phyloP scores from a whole-genome alignment of 2,329 filamentous ascomycete species.

The Sporothrix dimorphospora region DNA sequence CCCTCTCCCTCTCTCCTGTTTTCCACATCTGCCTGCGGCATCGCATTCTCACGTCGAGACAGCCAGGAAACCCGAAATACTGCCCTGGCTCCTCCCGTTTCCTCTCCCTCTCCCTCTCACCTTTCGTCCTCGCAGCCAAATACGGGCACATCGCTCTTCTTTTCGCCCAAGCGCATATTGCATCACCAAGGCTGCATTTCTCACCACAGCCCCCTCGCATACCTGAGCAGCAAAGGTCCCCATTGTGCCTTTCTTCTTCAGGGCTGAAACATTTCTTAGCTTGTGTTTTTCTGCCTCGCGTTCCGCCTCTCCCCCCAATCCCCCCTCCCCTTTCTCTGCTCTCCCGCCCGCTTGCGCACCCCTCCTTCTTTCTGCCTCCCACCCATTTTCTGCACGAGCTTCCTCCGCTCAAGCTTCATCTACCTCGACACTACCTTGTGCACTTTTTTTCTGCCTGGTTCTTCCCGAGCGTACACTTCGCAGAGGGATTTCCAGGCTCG shows the following conservation, averaged over 20 bases:
- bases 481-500: neutral
- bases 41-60: conserved; percentile 10
- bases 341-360: conserved; percentile 9
- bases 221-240: neutral
- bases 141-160: neutral
- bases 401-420: conserved; percentile 3
- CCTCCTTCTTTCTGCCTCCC: neutral
- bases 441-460: neutral
- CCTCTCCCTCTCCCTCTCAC: neutral
- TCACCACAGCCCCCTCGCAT: conserved; percentile 7
- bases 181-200: conserved; percentile 19
- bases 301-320: neutral
- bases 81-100: neutral
- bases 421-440: neutral
- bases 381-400: neutral
- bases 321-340: neutral
- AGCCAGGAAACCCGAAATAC: neutral
- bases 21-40: conserved; percentile 10
- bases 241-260: conserved; percentile 22
- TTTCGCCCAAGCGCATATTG: neutral
- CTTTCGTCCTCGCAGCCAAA: neutral
- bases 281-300: conserved; percentile 23
- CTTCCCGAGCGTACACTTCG: neutral
- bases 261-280: conserved; percentile 26
- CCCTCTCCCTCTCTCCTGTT: conserved; percentile 6